phyloP scores from a whole-genome alignment of 495 filamentous ascomycete species.

The Lasiosphaeria hispida region DNA sequence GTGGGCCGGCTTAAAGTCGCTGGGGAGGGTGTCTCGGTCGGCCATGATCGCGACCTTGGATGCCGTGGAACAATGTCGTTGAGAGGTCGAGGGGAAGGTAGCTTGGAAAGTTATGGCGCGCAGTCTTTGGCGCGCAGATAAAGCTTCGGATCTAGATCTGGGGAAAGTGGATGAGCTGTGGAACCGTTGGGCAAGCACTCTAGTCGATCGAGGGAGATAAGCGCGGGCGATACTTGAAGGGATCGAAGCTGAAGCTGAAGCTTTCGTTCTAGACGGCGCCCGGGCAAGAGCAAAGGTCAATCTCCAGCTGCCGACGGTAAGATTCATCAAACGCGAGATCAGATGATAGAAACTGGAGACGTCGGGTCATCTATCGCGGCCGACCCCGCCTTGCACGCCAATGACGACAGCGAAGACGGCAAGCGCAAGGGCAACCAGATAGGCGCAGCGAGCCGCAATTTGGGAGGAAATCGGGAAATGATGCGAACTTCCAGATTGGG shows the following conservation, averaged over 20 bases:
- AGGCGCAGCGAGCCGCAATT: too few species aligned
- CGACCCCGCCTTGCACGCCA: background rate
- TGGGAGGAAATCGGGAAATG: too few species aligned
- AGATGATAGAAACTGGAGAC: background rate
- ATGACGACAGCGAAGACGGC: background rate
- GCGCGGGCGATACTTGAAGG: background rate
- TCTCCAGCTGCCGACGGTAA: too few species aligned
- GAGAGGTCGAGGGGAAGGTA: background rate
- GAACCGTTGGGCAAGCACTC: too few species aligned
- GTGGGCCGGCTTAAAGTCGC: slow-evolving; percentile 75
- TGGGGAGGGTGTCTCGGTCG: slow-evolving; percentile 54
- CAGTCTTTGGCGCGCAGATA: too few species aligned
- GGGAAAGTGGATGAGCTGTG: too few species aligned
- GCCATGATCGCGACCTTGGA: slow-evolving; percentile 39
- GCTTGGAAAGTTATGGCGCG: background rate
- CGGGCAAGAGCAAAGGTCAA: too few species aligned
- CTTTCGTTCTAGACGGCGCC: background rate
- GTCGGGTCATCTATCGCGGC: background rate
- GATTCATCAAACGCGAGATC: too few species aligned
- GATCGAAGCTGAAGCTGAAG: background rate
- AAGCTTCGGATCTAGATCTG: too few species aligned
- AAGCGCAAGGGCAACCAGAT: background rate
- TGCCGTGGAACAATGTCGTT: slow-evolving; percentile 15
- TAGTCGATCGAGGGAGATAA: background rate
- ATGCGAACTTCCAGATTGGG: too few species aligned